Conservation (phyloP, 2,329 filamentous ascomycete species). For the Fonsecaea multimorphosa region DNA sequence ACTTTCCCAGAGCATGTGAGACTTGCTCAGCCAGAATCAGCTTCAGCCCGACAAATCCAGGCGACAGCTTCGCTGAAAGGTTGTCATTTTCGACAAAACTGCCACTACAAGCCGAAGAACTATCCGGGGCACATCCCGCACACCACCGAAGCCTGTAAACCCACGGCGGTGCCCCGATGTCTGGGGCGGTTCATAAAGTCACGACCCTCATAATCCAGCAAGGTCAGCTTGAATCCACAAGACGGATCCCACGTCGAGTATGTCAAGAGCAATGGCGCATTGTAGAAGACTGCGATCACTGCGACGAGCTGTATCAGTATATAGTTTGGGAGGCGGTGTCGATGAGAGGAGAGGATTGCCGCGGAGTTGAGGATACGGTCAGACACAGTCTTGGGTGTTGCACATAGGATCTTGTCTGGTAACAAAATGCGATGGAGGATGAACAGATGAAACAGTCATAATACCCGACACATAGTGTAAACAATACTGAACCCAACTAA, state of each 20-base stretch:
- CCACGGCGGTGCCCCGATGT: neutral
- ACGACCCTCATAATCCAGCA: neutral
- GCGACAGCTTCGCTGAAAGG: neutral
- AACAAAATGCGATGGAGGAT: neutral
- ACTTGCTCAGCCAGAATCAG: neutral
- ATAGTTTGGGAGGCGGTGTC: neutral
- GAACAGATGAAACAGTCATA: neutral
- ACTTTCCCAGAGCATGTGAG: neutral
- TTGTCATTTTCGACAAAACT: neutral
- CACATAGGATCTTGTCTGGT: neutral
- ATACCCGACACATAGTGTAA: neutral
- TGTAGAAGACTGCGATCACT: neutral
- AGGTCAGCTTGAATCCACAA: neutral
- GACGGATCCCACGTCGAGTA: neutral
- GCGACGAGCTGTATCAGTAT: neutral
- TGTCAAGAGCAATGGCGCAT: neutral
- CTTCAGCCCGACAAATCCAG: neutral
- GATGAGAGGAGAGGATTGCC: neutral
- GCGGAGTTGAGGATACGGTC: neutral
- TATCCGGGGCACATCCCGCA: neutral
- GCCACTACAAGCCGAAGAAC: neutral
- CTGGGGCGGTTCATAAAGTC: neutral
- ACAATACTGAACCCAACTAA: neutral
- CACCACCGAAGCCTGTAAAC: neutral
- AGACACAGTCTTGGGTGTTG: neutral